A percentile compares a stretch with the other conserved stretches of the same genome.
Conservation (phyloP, 371 early-diverging fungal genomes). For the Saksenaea oblongispora region DNA sequence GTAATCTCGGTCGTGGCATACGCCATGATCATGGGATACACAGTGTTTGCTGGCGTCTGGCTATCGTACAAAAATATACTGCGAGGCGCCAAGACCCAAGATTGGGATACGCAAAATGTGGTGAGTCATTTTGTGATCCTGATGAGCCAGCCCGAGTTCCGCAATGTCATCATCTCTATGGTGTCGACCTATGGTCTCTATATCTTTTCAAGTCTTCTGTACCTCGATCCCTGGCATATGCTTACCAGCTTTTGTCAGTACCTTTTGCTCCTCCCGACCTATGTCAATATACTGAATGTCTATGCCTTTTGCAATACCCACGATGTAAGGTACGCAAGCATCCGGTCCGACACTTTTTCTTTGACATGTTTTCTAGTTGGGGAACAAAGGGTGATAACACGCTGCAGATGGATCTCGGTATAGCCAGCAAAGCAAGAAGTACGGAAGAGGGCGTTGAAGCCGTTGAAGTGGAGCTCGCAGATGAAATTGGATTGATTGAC, state of each 20-base stretch:
- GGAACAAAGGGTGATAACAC: slow-evolving; percentile 90
- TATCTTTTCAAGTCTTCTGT: slow-evolving; percentile 72
- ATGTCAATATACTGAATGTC: slow-evolving; percentile 87
- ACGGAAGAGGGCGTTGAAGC: slow-evolving; percentile 50
- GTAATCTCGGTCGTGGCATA: slow-evolving; percentile 55
- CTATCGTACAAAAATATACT: slow-evolving; percentile 43
- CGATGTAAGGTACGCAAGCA: slow-evolving; percentile 76
- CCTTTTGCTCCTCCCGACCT: slow-evolving; percentile 81
- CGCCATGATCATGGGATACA: slow-evolving; percentile 58
- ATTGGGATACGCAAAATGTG: slow-evolving; percentile 21
- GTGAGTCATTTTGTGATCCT: slow-evolving; percentile 20
- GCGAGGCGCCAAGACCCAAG: slow-evolving; percentile 14
- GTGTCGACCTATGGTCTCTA: slow-evolving; percentile 88
- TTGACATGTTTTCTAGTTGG: slow-evolving; percentile 60
- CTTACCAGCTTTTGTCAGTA: slow-evolving; percentile 88
- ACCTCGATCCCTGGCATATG: slow-evolving; percentile 94
- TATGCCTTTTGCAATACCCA: slow-evolving; percentile 90
- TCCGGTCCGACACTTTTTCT: not conserved
- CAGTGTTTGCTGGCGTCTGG: slow-evolving; percentile 54
- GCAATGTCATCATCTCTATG: slow-evolving; percentile 79
- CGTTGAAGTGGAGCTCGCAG: slow-evolving; percentile 71
- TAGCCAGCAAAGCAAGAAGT: slow-evolving; percentile 34
- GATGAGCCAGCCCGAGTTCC: slow-evolving; percentile 55
- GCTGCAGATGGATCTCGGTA: slow-evolving; percentile 52
- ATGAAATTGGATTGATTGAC: slow-evolving; percentile 68